Base-by-base conservation (phyloP, 2,329 filamentous ascomycete genomes). In the Paecilomyces fulvus region DNA sequence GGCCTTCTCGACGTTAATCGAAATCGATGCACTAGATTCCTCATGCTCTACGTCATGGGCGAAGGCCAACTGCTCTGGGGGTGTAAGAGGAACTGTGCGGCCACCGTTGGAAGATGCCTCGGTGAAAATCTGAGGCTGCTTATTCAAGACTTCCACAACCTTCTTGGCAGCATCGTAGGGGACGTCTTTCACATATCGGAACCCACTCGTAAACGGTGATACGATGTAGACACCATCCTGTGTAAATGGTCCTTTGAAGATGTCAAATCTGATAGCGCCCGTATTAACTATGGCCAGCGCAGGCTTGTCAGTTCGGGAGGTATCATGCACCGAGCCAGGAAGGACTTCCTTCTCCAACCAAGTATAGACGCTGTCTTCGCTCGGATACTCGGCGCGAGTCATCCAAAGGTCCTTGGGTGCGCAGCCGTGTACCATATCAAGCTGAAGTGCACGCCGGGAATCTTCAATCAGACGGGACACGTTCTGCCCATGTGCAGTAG, bases 181-280 rank as follows among this genome's bases (percentile, higher is more conserved):
- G 3, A 99, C 88, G 63, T 95, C 84, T 54, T 87, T 85, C 53
- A 96, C 79, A 63, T 85, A 90, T 25, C 81, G 79, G 70, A 96
- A 88, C 1, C 82, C 83, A 71, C 87, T 95, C 1, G 83, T 84
- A 69, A 99, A 99, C 0, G 94, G 94, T 8, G 89, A 95, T 28
- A 97, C 81, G 43, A 92, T 86, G 68, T 85, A 97, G 0, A 88
- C 90, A 3, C 86, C 87, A 69, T 99, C 94, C 43, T 85, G 84
- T 0, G 94, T 97, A 67, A 97, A 97, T 0, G 86, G 79, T 0
- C 94, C 94, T 70, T 92, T 85, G 79, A 96, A 95, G 59, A 99
- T 89, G 70, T 99, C 94, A 71, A 97, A 99, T 49, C 94, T 88
- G 62, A 99, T 85, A 3, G 89, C 89, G 25, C 94, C 94, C 0